Evolutionary conservation across 2,329 filamentous ascomycete genomes (phyloP).

Genomic region (Penicillium sp.): DNA sequence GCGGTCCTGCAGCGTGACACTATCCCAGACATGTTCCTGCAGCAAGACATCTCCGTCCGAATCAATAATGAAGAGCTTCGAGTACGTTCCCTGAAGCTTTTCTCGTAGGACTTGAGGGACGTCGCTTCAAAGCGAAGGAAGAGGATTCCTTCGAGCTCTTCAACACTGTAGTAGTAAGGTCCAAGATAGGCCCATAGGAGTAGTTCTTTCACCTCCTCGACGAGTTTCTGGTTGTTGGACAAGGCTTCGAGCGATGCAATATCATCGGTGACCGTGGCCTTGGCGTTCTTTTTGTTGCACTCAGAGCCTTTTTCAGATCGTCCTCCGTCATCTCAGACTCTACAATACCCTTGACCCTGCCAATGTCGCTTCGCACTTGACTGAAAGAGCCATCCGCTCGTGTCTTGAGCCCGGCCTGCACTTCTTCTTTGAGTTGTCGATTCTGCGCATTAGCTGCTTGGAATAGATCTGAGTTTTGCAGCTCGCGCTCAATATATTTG

Average conservation of each 20-base stretch:
- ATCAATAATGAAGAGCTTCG: not conserved
- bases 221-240: not conserved
- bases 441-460: not conserved
- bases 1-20: not conserved
- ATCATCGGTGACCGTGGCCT: not conserved
- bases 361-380: not conserved
- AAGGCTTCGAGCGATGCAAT: not conserved
- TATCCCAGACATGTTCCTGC: not conserved
- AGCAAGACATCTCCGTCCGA: not conserved
- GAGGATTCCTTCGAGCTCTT: not conserved
- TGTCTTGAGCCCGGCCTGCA: not conserved
- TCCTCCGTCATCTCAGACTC: conserved; percentile 1
- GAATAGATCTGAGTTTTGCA: not conserved
- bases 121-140: conserved; percentile 1
- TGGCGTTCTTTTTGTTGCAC: conserved; percentile 2
- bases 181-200: not conserved
- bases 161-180: not conserved
- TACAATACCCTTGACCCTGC: not conserved
- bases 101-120: not conserved
- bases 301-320: not conserved
- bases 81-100: not conserved
- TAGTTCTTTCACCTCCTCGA: not conserved
- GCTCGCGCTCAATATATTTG: not conserved
- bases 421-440: not conserved
- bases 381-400: not conserved